Evolutionary conservation across 352 stramenopile species (phyloP).

Genomic region (Pythium aquatile): DNA sequence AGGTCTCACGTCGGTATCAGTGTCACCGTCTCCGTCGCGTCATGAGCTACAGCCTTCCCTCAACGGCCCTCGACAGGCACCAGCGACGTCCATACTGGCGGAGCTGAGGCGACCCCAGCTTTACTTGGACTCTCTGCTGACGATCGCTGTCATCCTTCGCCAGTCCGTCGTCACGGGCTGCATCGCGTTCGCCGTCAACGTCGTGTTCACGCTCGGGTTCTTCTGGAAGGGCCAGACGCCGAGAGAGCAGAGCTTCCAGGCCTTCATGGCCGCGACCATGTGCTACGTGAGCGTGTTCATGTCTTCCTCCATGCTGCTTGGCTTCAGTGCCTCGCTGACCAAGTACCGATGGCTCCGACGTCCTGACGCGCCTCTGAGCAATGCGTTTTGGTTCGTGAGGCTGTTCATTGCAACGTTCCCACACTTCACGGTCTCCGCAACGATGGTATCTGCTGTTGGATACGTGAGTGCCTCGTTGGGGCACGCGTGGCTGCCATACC

Average conservation of each 20-base stretch:
- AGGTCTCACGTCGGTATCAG: neutral
- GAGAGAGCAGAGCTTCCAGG: slow-evolving; percentile 4
- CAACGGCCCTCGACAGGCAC: no score
- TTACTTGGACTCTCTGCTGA: slow-evolving; percentile 10
- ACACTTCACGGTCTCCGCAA: neutral
- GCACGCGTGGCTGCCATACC: neutral
- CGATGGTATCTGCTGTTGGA: slow-evolving; percentile 4
- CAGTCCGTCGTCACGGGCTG: slow-evolving; percentile 15
- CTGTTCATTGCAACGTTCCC: neutral
- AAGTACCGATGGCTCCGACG: slow-evolving; percentile 2
- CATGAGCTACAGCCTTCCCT: neutral
- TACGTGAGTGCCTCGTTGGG: neutral
- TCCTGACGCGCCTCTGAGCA: neutral
- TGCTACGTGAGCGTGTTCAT: slow-evolving; percentile 8
- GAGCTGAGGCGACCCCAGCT: neutral
- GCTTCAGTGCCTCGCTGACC: slow-evolving; percentile 1
- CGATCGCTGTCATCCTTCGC: slow-evolving; percentile 2
- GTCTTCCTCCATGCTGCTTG: neutral
- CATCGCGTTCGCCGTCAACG: neutral
- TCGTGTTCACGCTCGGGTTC: slow-evolving; percentile 17
- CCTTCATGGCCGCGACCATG: slow-evolving; percentile 18
- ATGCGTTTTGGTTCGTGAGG: slow-evolving; percentile 11
- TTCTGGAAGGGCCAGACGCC: slow-evolving; percentile 10
- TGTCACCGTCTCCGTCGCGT: neutral
- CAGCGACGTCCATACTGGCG: neutral